Evolutionary conservation across 2,329 filamentous ascomycete genomes (phyloP).

Genomic region (Chaetothyriales sp.): DNA sequence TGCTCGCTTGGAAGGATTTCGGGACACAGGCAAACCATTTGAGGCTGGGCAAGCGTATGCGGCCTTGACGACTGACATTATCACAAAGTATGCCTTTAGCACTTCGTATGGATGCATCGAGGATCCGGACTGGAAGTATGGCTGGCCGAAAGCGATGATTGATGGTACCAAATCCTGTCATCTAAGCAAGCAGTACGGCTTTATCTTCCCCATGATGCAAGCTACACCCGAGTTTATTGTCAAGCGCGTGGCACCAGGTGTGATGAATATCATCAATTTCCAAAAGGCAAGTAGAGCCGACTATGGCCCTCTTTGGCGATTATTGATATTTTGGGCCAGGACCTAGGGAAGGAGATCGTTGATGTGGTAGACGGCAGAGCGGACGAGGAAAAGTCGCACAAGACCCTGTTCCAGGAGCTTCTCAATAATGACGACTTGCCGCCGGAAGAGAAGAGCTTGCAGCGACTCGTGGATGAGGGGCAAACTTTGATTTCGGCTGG

Average conservation of each 20-base stretch:
- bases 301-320: background rate
- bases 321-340: slow-evolving; percentile 1
- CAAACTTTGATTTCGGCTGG: slow-evolving; percentile 23
- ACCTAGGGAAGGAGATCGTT: slow-evolving; percentile 4
- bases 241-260: slow-evolving; percentile 4
- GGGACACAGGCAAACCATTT: slow-evolving; percentile 4
- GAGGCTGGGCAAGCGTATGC: slow-evolving; percentile 21
- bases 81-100: slow-evolving; percentile 13
- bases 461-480: slow-evolving; percentile 22
- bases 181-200: slow-evolving; percentile 8
- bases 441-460: slow-evolving; percentile 19
- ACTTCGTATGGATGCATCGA: slow-evolving; percentile 3
- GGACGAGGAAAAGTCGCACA: background rate
- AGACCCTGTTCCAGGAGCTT: slow-evolving; percentile 21
- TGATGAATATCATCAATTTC: slow-evolving; percentile 3
- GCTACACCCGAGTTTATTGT: slow-evolving; percentile 5
- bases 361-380: background rate
- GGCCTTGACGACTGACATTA: slow-evolving; percentile 22
- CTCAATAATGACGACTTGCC: slow-evolving; percentile 17
- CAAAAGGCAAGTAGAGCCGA: slow-evolving; percentile 1
- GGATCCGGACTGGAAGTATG: slow-evolving; percentile 5
- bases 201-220: slow-evolving; percentile 6
- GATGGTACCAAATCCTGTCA: slow-evolving; percentile 2
- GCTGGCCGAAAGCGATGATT: background rate
- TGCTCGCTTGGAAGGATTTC: slow-evolving; percentile 6